Evolutionary conservation across 495 filamentous ascomycete genomes (phyloP).

Genomic region (Hyaloscypha hepaticicola): DNA sequence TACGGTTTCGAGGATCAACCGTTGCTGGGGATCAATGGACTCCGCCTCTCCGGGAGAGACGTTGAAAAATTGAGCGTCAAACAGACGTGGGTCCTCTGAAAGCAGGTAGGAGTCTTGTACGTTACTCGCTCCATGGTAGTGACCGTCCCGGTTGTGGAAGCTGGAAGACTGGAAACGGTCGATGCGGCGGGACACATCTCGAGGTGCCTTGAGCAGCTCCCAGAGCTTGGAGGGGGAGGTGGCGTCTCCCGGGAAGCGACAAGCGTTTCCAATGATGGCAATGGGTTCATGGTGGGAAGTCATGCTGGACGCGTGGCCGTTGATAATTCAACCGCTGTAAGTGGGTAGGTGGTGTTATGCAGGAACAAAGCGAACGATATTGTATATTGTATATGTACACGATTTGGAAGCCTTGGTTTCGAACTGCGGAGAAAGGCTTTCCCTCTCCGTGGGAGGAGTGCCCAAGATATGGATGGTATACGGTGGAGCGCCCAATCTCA

Average conservation of each 20-base stretch:
- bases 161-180: constrained; percentile 50
- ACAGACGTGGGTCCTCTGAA: constrained; percentile 49
- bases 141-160: constrained; percentile 43
- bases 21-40: constrained; percentile 59
- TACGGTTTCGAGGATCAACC: constrained; percentile 53
- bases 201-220: constrained; percentile 45
- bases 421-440: no score
- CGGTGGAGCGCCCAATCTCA: no score
- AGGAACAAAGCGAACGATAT: no score
- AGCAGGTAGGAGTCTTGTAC: constrained; percentile 44
- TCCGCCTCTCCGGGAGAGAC: constrained; percentile 55
- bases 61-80: constrained; percentile 61
- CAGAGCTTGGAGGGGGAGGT: constrained; percentile 53
- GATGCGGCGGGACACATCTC: constrained; percentile 34
- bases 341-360: no score
- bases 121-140: constrained; percentile 20
- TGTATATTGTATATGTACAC: no score
- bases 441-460: no score
- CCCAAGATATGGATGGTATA: no score
- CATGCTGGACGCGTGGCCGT: no score
- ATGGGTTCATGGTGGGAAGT: no score
- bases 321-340: no score
- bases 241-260: constrained; percentile 58
- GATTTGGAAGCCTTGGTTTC: no score
- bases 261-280: constrained; percentile 59